Percentiles rank a stretch among this genome's conserved stretches.
phyloP scores from a whole-genome alignment of 2,329 filamentous ascomycete species.

The Cryphonectria radicalis region DNA sequence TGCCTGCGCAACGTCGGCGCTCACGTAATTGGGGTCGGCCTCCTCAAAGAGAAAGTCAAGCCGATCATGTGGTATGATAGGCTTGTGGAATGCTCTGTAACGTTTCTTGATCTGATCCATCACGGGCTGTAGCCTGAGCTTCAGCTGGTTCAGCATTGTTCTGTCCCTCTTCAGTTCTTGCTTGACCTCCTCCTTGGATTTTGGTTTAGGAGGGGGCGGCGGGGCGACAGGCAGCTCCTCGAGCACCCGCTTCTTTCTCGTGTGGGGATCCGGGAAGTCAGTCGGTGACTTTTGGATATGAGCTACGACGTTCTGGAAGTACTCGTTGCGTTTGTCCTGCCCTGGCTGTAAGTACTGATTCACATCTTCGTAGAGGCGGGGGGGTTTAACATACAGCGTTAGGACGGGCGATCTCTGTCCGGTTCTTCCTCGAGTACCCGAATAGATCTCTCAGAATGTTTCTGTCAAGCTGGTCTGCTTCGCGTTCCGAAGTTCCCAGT shows the following conservation, averaged over 20 bases:
- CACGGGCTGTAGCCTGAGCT: constrained; percentile 87
- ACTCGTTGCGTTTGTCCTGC: constrained; percentile 70
- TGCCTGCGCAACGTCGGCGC: constrained; percentile 61
- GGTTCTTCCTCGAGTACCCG: constrained; percentile 80
- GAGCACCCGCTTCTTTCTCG: constrained; percentile 84
- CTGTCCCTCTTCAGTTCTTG: constrained; percentile 81
- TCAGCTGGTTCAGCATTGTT: constrained; percentile 82
- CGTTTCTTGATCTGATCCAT: constrained; percentile 96
- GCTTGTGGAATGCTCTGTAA: constrained; percentile 85
- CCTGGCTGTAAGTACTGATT: constrained; percentile 15
- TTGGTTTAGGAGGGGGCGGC: constrained; percentile 67
- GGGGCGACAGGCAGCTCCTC: constrained; percentile 78
- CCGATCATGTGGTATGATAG: constrained; percentile 73
- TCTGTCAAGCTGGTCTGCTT: constrained; percentile 62
- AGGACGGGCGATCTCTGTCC: constrained; percentile 71
- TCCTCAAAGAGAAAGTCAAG: constrained; percentile 87
- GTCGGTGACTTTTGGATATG: constrained; percentile 79
- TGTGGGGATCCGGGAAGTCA: constrained; percentile 85
- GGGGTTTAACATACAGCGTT: constrained; percentile 53
- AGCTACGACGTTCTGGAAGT: constrained; percentile 74
- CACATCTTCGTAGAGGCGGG: background rate
- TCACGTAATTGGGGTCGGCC: constrained; percentile 72
- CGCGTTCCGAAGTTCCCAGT: constrained; percentile 79
- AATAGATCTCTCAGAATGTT: constrained; percentile 79
- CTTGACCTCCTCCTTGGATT: constrained; percentile 79